Evolutionary conservation across 2,329 filamentous ascomycete species (phyloP).

Genomic region (Colletotrichum sansevieriae): DNA sequence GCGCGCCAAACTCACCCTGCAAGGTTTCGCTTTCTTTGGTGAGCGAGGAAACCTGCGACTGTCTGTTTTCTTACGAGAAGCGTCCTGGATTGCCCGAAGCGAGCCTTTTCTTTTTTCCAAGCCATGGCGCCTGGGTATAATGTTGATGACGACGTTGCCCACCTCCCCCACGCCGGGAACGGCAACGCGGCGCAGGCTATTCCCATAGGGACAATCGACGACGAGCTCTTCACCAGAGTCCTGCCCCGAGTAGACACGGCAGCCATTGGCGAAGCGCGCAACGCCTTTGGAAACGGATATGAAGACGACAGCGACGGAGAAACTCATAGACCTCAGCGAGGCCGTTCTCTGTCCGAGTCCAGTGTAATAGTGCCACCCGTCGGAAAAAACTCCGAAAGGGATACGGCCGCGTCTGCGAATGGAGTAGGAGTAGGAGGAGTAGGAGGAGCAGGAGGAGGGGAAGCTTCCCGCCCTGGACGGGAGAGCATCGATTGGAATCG

Average conservation of each 20-base stretch:
- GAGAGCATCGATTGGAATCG: slow-evolving; percentile 14
- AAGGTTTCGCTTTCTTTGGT: slow-evolving; percentile 15
- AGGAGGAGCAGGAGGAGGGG: no score
- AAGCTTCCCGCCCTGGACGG: no score
- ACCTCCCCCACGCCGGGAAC: slow-evolving; percentile 15
- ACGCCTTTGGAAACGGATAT: slow-evolving; percentile 5
- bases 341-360: slow-evolving; percentile 23
- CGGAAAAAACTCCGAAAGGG: slow-evolving; percentile 5
- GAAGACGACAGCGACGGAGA: slow-evolving; percentile 23
- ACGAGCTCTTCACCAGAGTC: slow-evolving; percentile 28
- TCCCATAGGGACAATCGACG: slow-evolving; percentile 29
- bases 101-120: not conserved
- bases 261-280: slow-evolving; percentile 23
- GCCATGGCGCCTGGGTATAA: slow-evolving; percentile 31
- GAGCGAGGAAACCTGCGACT: not conserved
- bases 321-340: not conserved
- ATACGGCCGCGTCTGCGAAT: slow-evolving; percentile 2
- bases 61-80: not conserved
- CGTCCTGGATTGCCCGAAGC: not conserved
- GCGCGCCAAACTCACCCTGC: slow-evolving; percentile 10
- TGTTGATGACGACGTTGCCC: slow-evolving; percentile 27
- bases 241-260: slow-evolving; percentile 27
- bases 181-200: slow-evolving; percentile 23
- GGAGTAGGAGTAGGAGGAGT: no score
- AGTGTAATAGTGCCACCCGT: not conserved